Base-by-base conservation (phyloP, 768 basidiomycete genomes). In the Jaapia argillacea region DNA sequence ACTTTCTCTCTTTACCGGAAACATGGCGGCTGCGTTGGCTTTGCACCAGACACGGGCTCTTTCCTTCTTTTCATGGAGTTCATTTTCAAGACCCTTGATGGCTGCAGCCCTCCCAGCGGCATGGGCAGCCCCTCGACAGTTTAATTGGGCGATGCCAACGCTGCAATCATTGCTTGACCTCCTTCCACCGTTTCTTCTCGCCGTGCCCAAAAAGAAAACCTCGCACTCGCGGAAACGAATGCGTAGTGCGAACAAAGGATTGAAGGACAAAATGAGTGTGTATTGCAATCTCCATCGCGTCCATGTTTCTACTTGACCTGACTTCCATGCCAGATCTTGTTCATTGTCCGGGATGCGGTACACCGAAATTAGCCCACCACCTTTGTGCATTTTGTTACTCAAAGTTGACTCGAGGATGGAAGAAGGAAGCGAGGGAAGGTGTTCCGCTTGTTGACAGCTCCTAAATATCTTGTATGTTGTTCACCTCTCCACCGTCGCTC, bases 191-290 rank as follows among this genome's bases (percentile, higher is more conserved):
- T 79, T 93, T 59, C 67, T 97, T 16, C 75, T 91, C 35, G 91
- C 92, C 21, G 94, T 94, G 2, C 94, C 94, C 21, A 97, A 97
- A 66, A 85, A 83, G 60, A 93, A 93, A 65, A 74, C 80, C 7
- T 91, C 92, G 0, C 92, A 97, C 64, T 91, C 89, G 18, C 73
- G 87, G 41, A 98, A 98, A 62, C 75, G 83, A n/a, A 94, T 94
- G 91, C 74, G 93, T 33, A 80, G 79, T 49, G 85, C 92, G 13
- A 91, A 92, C 63, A 98, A 98, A 62, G 91, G 92, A 1, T 65
- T 96, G 54, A 89, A 92, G 61, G 92, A 97, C 63, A 93, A 90
- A 61, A 80, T 80, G 47, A 91, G 94, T 91, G 55, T 48, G 79
- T 24, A 10, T 43, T 16, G 28, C 21, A 42, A 36, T 38, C 24